These are phyloP conservation scores for Fusarium setosum DNA, from an alignment of 2,329 filamentous ascomycete genomes.

Conservation along the genomic window DNA sequence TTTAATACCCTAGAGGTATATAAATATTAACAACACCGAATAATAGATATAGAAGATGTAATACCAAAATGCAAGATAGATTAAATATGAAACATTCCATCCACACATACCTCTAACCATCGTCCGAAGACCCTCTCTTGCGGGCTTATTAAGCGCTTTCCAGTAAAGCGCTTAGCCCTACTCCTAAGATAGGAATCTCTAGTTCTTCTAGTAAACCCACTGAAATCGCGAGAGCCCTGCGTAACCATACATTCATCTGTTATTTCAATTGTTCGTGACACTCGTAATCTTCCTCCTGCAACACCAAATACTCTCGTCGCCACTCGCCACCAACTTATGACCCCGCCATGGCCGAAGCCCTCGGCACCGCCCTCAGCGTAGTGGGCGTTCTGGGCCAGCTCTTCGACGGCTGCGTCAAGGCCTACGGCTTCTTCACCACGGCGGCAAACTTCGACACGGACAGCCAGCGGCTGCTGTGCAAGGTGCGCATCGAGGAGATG, in stretches of 20 bases:
- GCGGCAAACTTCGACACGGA: constrained; percentile 56
- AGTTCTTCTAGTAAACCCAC: background rate
- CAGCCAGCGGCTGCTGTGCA: constrained; percentile 57
- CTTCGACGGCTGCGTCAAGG: constrained; percentile 59
- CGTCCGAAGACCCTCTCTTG: too few species aligned
- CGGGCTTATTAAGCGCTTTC: constrained; percentile 26
- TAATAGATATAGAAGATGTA: background rate
- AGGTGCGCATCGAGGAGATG: constrained; percentile 63
- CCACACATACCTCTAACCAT: too few species aligned
- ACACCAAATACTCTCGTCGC: background rate
- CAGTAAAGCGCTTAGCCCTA: constrained; percentile 2
- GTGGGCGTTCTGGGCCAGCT: constrained; percentile 59
- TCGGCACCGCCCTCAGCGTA: constrained; percentile 56
- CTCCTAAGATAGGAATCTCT: background rate
- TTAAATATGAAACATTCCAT: background rate
- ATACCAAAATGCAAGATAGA: background rate
- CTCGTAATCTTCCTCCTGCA: too few species aligned
- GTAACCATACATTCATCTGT: too few species aligned
- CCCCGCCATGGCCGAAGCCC: constrained; percentile 48
- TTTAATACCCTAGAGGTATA: too few species aligned
- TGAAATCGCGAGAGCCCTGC: background rate
- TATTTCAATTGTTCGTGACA: too few species aligned
- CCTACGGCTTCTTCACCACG: constrained; percentile 57
- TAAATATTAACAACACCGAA: background rate
- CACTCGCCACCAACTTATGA: too few species aligned